Evolutionary conservation across 1,284 basidiomycete genomes (phyloP), one percentile per base, ranked within the genome.

Genomic region (Ustilago curta): DNA sequence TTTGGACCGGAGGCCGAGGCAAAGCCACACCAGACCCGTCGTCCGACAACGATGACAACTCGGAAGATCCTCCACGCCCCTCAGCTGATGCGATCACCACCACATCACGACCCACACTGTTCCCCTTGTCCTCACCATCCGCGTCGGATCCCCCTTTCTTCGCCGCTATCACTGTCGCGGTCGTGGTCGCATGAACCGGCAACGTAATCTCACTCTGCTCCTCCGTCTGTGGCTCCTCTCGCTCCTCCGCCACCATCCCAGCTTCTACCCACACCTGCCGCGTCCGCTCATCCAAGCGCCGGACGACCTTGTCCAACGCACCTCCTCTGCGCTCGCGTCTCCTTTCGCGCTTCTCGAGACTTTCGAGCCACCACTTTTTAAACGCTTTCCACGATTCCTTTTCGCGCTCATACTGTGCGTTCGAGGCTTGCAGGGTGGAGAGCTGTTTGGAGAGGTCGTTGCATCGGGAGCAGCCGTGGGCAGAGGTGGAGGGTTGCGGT

Each of bases 341-440:
- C 12, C 59, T 39, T 14, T 74, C 59, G 12, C 51, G 39, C 31
- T 70, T 69, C 3, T 40, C 37, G 9, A 74, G 32, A 16, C 45
- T 43, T 2, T 45, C 55, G 9, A 74, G 35, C 71, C 71, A 74
- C 71, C 71, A 74, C 4, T 31, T 18, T 23, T 74, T 74, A 51
- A 74, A 74, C 21, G 44, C 62, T 6, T 48, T 55, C 71, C 71
- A 74, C 1, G 66, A 56, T 11, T 63, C 23, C 1, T 52, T 25
- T 18, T 74, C 71, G 32, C 40, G 44, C 14, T 65, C 49, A 42
- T 69, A 51, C 18, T 39, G 47, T 11, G 4, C n/a, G 4, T 9
- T 31, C 18, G 49, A 18, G 6, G 16, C 3, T 14, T 51, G 56
- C 1, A 70, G 54, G 19, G 40, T 18, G 2, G 42, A 9, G 1